Evolutionary conservation across 2,329 filamentous ascomycete genomes (phyloP).

Genomic region (Claviceps africana): DNA sequence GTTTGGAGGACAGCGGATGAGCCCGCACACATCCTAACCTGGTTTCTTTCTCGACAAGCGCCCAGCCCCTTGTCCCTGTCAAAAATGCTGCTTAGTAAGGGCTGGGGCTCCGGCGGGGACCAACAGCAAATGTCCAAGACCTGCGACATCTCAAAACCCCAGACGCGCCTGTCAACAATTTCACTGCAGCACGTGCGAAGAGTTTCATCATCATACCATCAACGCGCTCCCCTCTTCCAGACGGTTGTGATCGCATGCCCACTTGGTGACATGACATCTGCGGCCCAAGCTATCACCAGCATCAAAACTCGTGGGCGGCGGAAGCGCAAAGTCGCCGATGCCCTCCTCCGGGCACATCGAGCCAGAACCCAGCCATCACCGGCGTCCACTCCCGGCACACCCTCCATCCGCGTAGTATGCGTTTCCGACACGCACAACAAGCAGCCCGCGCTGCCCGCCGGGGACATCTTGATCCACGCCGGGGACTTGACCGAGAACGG

Average conservation of each 20-base stretch:
- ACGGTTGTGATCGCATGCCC: neutral
- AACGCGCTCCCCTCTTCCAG: no score
- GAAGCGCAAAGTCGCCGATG: neutral
- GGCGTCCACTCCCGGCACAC: neutral
- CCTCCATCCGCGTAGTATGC: constrained; percentile 21
- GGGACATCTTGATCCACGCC: constrained; percentile 33
- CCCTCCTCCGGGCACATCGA: neutral
- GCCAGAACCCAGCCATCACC: neutral
- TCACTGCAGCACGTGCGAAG: neutral
- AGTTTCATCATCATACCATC: neutral
- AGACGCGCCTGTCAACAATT: neutral
- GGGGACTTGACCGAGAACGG: constrained; percentile 32
- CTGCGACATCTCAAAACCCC: neutral
- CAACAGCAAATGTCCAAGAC: neutral
- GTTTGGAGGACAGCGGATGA: no score
- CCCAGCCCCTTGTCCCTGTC: no score
- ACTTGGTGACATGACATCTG: neutral
- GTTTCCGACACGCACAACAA: constrained; percentile 32
- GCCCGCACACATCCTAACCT: no score
- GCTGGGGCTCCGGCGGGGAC: no score
- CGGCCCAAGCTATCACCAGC: neutral
- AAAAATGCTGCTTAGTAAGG: no score
- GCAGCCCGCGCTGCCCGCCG: constrained; percentile 23
- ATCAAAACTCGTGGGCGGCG: neutral
- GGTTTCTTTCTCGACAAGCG: no score